Conservation (phyloP, 345 rosid species). For the Raphanus sativus region DNA sequence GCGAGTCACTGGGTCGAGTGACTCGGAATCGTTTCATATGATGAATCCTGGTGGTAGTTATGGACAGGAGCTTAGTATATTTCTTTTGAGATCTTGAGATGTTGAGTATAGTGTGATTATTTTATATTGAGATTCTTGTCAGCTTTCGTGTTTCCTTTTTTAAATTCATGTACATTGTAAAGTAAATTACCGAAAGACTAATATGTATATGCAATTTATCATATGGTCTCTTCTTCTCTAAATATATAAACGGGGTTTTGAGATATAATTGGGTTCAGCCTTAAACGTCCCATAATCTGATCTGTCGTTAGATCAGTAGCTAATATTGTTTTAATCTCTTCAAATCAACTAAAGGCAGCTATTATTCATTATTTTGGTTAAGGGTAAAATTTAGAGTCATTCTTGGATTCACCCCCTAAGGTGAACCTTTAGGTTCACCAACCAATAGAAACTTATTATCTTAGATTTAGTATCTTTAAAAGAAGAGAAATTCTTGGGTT, state of each 20-base stretch:
- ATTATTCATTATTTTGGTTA: too few relatives aligned
- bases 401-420: too few relatives aligned
- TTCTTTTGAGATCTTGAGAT: conserved; percentile 60
- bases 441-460: too few relatives aligned
- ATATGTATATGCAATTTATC: conserved; percentile 6
- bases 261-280: background rate
- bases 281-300: background rate
- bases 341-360: background rate
- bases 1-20: conserved; percentile 70
- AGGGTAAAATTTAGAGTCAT: too few relatives aligned
- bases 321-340: background rate
- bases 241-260: background rate
- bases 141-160: background rate
- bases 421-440: too few relatives aligned
- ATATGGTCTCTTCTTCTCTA: background rate
- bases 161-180: conserved; percentile 1
- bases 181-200: background rate
- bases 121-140: background rate
- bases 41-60: conserved; percentile 67
- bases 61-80: conserved; percentile 77
- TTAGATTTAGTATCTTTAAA: too few relatives aligned
- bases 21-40: conserved; percentile 80
- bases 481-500: too few relatives aligned
- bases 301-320: background rate
- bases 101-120: conserved; percentile 21